Base-by-base conservation (phyloP, 2,329 filamentous ascomycete species). In the Calcarisporium arbuscula region DNA sequence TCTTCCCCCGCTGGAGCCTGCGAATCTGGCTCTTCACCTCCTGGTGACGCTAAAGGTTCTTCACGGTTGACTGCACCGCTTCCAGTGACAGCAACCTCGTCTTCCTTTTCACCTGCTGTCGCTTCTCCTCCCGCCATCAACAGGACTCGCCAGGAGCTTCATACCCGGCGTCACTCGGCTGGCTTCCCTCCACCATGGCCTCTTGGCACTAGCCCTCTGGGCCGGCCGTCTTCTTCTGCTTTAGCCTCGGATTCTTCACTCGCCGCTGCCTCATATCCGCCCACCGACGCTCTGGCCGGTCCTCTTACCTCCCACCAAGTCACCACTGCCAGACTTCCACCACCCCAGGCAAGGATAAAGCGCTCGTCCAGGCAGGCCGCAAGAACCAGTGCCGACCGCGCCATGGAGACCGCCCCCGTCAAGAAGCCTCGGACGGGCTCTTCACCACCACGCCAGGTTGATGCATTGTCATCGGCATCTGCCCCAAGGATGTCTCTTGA, bases 381-480 rank as follows among this genome's bases (percentile, higher is more conserved):
- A 47, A 41, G 43, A 38, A 42, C 32, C 25, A 32, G 16, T 6
- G 21, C 36, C 27, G 54, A 52, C 26, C 32, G 41, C 25, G 39
- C 35, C 33, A 62, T 61, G 58, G 48, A 61, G 32, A 50, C 54
- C 4, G 55, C 52, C 6, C 57, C 59, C 8, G 41, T 56, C 17
- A 75, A 74, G 54, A 74, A 67, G 51, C 53, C 64, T 42, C 62
- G 67, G 32, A 63, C 57, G 19, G 68, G 69, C 32, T 59, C 67
- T 5, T 60, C 60, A 10, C 63, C 68, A 12, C 67, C 70, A 8
- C 53, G 59, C 19, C 61, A 52, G 30, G 58, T 72, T 35, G 62
- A 71, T 39, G 46, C 49, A 40, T 35, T 34, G 35, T 43, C 42
- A 32, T 18, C 38, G 15, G 25, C 35, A 38, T 35, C 43, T 17